A percentile compares a stretch with the other conserved stretches of the same genome.
Conservation (phyloP, 2,329 filamentous ascomycete genomes). For the Cladosporium velox region DNA sequence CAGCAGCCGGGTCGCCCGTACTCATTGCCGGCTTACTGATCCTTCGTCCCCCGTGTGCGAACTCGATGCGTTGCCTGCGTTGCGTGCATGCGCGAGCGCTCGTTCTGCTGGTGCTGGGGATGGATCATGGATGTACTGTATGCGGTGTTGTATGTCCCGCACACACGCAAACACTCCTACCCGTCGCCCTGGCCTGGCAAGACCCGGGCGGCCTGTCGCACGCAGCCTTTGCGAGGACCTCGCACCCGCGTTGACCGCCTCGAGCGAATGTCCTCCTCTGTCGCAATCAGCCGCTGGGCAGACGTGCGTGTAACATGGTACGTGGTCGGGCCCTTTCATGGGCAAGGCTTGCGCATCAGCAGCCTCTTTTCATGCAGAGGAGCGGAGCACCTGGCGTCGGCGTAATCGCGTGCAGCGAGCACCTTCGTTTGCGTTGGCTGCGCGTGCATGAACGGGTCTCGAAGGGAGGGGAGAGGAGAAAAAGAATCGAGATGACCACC, state of each 20-base stretch:
- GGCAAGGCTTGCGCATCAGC: constrained; percentile 1
- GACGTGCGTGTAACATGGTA: constrained; percentile 12
- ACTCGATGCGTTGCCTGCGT: neutral
- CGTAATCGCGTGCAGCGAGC: constrained; percentile 10
- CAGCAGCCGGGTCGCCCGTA: constrained; percentile 1
- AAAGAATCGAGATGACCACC: neutral
- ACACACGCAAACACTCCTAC: neutral
- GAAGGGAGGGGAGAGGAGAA: neutral
- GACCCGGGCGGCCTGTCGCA: neutral
- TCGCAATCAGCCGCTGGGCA: constrained; percentile 17
- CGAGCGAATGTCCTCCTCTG: constrained; percentile 1
- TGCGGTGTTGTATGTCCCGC: neutral
- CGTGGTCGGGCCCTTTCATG: constrained; percentile 12
- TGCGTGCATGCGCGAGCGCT: constrained; percentile 1
- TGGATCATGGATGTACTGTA: neutral
- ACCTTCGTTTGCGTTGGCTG: constrained; percentile 2
- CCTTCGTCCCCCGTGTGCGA: neutral
- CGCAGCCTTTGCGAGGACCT: constrained; percentile 2
- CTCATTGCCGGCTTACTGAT: constrained; percentile 12
- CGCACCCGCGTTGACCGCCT: constrained; percentile 12
- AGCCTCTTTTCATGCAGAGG: constrained; percentile 7
- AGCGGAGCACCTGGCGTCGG: constrained; percentile 2
- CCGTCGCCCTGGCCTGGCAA: constrained; percentile 4
- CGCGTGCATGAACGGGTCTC: constrained; percentile 14
- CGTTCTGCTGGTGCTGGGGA: neutral